Percentiles rank a stretch among this genome's conserved stretches.
Conservation (phyloP, 176 grass and related monocot genomes). For the Carex parvula region DNA sequence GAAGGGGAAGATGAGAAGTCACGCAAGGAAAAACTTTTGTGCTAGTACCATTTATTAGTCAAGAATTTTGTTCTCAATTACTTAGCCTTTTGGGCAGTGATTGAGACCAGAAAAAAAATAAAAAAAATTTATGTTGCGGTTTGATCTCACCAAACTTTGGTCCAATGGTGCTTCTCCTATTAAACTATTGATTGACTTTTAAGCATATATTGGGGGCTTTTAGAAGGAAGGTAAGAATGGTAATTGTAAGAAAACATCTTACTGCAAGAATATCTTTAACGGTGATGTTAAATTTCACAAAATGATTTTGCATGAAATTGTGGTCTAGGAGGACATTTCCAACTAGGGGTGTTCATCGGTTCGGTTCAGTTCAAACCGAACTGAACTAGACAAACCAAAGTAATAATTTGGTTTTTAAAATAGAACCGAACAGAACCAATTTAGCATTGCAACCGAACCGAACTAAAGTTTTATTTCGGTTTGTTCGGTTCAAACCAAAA, state of each 20-base stretch:
- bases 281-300: background rate
- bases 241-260: background rate
- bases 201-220: conserved; percentile 21
- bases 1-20: conserved; percentile 47
- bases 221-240: conserved; percentile 14
- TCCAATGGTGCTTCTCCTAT: background rate
- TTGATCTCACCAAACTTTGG: conserved; percentile 9
- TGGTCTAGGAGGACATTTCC: background rate
- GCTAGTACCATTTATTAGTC: background rate
- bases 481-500: no score
- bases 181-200: conserved; percentile 28
- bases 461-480: no score
- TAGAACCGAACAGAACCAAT: no score
- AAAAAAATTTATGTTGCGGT: background rate
- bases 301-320: background rate
- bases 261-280: background rate
- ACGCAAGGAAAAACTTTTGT: conserved; percentile 51
- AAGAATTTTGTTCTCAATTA: background rate
- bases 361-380: no score
- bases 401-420: no score
- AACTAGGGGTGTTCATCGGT: no score
- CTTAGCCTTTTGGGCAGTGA: conserved; percentile 12
- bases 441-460: no score
- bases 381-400: no score
- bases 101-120: background rate